Evolutionary conservation across 164 flowering plant species (phyloP).

Genomic region (Akebia trifoliata): DNA sequence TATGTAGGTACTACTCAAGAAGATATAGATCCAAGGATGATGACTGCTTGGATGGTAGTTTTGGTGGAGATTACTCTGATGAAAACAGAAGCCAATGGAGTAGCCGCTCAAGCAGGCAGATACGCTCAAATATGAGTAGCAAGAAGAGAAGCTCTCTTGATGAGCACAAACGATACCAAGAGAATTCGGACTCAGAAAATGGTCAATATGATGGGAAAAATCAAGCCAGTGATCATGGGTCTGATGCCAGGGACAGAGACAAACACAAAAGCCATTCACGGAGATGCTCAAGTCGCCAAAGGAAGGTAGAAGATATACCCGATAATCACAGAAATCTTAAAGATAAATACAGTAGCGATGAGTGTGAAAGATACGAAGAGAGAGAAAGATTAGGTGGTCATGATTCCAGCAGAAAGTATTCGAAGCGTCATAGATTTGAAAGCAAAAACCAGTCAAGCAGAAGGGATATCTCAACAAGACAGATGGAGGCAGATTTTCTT

Average conservation of each 20-base stretch:
- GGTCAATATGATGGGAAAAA: background rate
- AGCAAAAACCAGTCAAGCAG: conserved; percentile 14
- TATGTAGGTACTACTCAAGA: conserved; percentile 36
- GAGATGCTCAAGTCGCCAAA: conserved; percentile 5
- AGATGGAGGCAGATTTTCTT: background rate
- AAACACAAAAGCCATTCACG: background rate
- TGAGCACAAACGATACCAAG: conserved; percentile 7
- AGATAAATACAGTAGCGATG: conserved; percentile 3
- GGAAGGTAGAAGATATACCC: background rate
- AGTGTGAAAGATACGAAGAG: background rate
- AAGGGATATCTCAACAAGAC: conserved; percentile 11
- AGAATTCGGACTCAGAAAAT: conserved; percentile 10
- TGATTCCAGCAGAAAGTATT: conserved; percentile 8
- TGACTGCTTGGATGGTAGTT: conserved; percentile 15
- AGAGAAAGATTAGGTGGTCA: conserved; percentile 1
- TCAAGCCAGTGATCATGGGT: conserved; percentile 13
- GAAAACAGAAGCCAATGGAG: conserved; percentile 11
- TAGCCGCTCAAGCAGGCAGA: conserved; percentile 5
- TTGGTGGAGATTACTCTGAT: conserved; percentile 20
- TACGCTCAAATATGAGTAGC: conserved; percentile 15
- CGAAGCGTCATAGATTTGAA: too few relatives aligned
- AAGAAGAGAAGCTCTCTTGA: conserved; percentile 13
- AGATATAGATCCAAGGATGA: conserved; percentile 43
- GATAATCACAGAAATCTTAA: background rate
- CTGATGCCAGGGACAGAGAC: conserved; percentile 8